Percentiles rank a stretch among this genome's conserved stretches.
phyloP scores from a whole-genome alignment of 2,329 filamentous ascomycete species.

The Monilinia polystroma region DNA sequence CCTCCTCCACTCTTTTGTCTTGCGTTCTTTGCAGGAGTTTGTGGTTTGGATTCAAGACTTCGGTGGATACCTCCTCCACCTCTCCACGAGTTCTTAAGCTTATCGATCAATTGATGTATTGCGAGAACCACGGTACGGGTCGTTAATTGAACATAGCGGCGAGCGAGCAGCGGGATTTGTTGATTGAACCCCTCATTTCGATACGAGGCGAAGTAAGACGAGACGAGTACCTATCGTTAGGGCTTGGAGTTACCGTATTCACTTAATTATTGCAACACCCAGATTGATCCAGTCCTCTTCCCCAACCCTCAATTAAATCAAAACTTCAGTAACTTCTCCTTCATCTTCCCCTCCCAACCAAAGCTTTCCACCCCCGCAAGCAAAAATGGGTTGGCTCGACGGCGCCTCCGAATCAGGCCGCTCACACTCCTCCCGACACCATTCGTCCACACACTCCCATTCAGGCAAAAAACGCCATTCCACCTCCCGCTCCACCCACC shows the following conservation, averaged over 20 bases:
- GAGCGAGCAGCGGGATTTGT: not conserved
- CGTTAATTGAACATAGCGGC: slow-evolving; percentile 22
- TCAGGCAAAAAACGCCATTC: slow-evolving; percentile 31
- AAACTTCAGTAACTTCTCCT: not conserved
- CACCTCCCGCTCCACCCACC: slow-evolving; percentile 23
- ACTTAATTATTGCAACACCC: not conserved
- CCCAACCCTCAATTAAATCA: not conserved
- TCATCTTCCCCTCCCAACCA: not conserved
- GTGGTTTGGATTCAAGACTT: not conserved
- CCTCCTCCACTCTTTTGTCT: slow-evolving; percentile 18
- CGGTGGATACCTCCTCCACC: not conserved
- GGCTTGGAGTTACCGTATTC: slow-evolving; percentile 4
- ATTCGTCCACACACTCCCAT: slow-evolving; percentile 33
- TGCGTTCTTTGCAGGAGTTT: slow-evolving; percentile 15
- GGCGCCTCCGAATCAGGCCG: slow-evolving; percentile 41
- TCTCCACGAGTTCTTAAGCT: slow-evolving; percentile 3
- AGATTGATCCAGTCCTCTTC: not conserved
- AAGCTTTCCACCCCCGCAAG: not conserved
- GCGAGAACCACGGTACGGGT: slow-evolving; percentile 1
- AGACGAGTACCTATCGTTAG: not conserved
- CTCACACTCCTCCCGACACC: slow-evolving; percentile 32
- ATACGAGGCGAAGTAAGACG: not conserved
- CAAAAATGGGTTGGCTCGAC: slow-evolving; percentile 49
- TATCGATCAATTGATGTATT: slow-evolving; percentile 8
- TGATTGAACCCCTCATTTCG: no score